A percentile compares a stretch with the other conserved stretches of the same genome.
These are phyloP conservation scores for Leccinum fuscescens DNA, from an alignment of 1,284 basidiomycete genomes.

Conservation along the genomic window DNA sequence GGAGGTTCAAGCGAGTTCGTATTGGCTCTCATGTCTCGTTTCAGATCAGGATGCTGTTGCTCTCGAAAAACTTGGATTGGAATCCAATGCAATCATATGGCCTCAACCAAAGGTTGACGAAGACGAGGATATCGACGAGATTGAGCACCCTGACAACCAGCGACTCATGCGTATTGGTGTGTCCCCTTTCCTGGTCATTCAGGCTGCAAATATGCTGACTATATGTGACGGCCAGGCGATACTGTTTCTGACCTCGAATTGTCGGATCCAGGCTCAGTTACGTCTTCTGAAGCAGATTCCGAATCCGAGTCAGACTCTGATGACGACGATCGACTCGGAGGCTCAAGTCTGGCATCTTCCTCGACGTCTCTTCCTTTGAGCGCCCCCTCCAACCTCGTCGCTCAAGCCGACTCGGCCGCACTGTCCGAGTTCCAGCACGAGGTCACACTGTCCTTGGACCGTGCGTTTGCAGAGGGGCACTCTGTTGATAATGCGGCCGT, in stretches of 20 bases:
- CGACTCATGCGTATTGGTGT: slow-evolving; percentile 70
- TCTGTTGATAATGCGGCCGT: slow-evolving; percentile 89
- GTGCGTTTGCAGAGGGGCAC: slow-evolving; percentile 89
- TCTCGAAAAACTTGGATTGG: slow-evolving; percentile 49
- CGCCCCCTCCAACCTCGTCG: slow-evolving; percentile 36
- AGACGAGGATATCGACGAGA: slow-evolving; percentile 58
- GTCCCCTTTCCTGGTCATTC: slow-evolving; percentile 5
- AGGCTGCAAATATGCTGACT: slow-evolving; percentile 3
- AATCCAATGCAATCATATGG: slow-evolving; percentile 72
- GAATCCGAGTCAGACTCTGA: slow-evolving; percentile 31
- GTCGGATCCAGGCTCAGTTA: slow-evolving; percentile 56
- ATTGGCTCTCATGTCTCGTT: slow-evolving; percentile 16
- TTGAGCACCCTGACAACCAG: slow-evolving; percentile 62
- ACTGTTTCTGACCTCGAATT: slow-evolving; percentile 55
- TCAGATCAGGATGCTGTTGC: slow-evolving; percentile 44
- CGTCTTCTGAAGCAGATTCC: slow-evolving; percentile 37
- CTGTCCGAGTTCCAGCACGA: slow-evolving; percentile 76
- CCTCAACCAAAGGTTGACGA: slow-evolving; percentile 53
- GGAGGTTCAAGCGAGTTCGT: neutral
- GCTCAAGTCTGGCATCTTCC: slow-evolving; percentile 43
- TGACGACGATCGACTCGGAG: slow-evolving; percentile 31
- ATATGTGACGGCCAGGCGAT: slow-evolving; percentile 48
- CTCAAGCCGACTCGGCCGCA: slow-evolving; percentile 43
- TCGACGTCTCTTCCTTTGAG: slow-evolving; percentile 38
- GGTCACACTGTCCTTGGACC: slow-evolving; percentile 78